Evolutionary conservation across 345 rosid species (phyloP).

Genomic region (Mallotus nudiflorus): DNA sequence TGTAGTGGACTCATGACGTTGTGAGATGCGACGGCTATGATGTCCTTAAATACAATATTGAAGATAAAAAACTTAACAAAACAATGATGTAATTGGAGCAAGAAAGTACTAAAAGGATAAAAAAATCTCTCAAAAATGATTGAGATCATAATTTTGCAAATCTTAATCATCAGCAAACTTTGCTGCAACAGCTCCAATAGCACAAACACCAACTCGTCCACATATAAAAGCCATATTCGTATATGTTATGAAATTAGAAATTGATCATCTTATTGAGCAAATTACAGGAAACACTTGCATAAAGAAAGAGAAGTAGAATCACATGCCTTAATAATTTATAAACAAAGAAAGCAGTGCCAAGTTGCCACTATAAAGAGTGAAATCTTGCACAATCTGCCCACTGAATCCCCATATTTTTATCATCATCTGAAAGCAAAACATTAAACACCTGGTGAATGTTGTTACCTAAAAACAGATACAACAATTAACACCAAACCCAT

Average conservation of each 20-base stretch:
- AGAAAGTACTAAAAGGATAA: not conserved
- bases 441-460: conserved; percentile 8
- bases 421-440: conserved; percentile 13
- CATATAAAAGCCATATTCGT: conserved; percentile 25
- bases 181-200: conserved; percentile 26
- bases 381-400: conserved; percentile 5
- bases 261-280: too few species aligned
- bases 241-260: not conserved
- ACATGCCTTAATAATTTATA: conserved; percentile 21
- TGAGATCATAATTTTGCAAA: conserved; percentile 16
- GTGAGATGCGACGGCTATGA: too few species aligned
- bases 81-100: not conserved
- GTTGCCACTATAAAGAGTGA: conserved; percentile 23
- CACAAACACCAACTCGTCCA: conserved; percentile 24
- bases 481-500: not conserved
- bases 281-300: conserved; percentile 8
- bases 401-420: conserved; percentile 15
- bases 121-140: conserved; percentile 16
- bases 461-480: not conserved
- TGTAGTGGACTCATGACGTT: too few species aligned
- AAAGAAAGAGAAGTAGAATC: conserved; percentile 7
- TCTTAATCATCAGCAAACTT: conserved; percentile 18
- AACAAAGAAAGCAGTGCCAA: conserved; percentile 27
- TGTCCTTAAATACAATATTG: too few species aligned
- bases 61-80: too few species aligned